Base-by-base conservation (phyloP, 1,139 yeast genomes). In the Pichia sp. region DNA sequence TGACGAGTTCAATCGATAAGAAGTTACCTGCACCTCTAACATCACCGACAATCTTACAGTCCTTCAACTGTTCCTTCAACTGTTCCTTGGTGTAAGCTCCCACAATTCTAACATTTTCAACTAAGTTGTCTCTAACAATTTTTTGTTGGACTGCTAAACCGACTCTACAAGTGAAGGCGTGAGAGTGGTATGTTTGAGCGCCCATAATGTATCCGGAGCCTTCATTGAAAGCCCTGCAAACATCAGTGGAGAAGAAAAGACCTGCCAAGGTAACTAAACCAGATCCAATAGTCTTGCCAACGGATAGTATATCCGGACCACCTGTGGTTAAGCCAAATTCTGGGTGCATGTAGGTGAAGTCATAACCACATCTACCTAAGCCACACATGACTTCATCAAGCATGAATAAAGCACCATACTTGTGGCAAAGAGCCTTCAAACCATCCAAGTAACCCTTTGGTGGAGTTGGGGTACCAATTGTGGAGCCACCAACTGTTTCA, bases 361-460 rank as follows among this genome's bases (percentile, higher is more conserved):
- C 50, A 33, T 51, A 51, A 39, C 74, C 74, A 50, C 64, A 59
- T 53, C 82, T 65, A 32, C 80, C 81, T 36, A 76, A 65, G 35
- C 82, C 82, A 55, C 80, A 74, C 81, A 75, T 75, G 32, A 75
- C 79, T 57, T 76, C 82, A 52, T 76, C 82, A 40, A 74, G 59
- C 60, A 71, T 66, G 55, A 76, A 63, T 37, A 76, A 51, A 28
- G 74, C 67, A 45, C 76, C 81, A 46, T 75, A 73, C 54, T 75
- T 76, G 58, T 69, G 67, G 51, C 78, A 70, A 26, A 76, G 52
- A 27, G 60, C 67, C 46, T 75, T 63, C 25, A 69, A 55, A 12
- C 79, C 81, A 38, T 67, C 67, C 46, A 75, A 58, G 54, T 76
- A 75, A 18, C 77, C 77, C 45, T 72, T 69, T 34, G 75, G 64